Conservation (phyloP, 768 basidiomycete genomes). For the Nevesoporus exiguus region DNA sequence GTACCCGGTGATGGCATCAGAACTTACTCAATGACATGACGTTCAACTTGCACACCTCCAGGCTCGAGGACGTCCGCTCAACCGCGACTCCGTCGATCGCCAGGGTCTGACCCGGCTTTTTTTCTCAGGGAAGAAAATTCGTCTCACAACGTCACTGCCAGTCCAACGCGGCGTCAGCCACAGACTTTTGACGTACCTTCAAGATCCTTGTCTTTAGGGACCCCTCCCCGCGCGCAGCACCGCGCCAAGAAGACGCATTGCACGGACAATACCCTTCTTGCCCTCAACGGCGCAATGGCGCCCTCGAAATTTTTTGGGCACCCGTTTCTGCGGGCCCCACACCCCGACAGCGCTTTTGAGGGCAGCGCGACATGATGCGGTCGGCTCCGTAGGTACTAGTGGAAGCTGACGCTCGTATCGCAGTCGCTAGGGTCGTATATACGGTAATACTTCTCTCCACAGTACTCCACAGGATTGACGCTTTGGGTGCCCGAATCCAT, state of each 20-base stretch:
- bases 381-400: neutral
- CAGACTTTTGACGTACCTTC: neutral
- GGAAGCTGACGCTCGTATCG: neutral
- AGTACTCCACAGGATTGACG: slow-evolving; percentile 20
- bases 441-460: slow-evolving; percentile 1
- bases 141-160: neutral
- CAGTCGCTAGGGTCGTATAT: slow-evolving; percentile 2
- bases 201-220: neutral
- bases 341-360: neutral
- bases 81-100: too few species aligned
- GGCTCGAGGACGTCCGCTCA: neutral
- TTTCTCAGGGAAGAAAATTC: neutral
- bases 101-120: too few species aligned
- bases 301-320: neutral
- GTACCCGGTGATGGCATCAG: slow-evolving; percentile 9
- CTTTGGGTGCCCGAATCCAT: neutral
- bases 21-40: slow-evolving; percentile 1
- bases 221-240: neutral
- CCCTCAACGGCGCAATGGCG: neutral
- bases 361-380: neutral
- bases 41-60: neutral
- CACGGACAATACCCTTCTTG: neutral
- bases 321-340: slow-evolving; percentile 6
- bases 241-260: neutral
- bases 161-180: neutral